These are phyloP conservation scores for Lentinula detonsa DNA, from an alignment of 768 basidiomycete genomes.

Conservation along the genomic window DNA sequence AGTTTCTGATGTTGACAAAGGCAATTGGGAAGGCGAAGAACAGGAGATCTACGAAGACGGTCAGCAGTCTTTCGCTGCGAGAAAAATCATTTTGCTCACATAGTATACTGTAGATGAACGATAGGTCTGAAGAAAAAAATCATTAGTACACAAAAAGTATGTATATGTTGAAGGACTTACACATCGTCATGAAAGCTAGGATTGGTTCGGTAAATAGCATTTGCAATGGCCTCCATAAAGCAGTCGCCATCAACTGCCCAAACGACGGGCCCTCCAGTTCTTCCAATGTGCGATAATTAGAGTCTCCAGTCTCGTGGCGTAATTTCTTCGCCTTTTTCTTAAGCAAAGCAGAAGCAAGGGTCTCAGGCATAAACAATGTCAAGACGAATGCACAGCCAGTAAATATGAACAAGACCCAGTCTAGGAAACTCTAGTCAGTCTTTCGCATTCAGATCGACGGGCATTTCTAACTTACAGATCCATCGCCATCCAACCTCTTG, in stretches of 20 bases:
- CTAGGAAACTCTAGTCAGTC: conserved; percentile 8
- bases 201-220: conserved; percentile 42
- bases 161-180: conserved; percentile 14
- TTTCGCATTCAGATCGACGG: not conserved
- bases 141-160: not conserved
- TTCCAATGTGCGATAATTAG: conserved; percentile 26
- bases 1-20: conserved; percentile 32
- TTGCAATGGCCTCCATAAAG: conserved; percentile 30
- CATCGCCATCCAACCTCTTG: conserved; percentile 39
- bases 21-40: conserved; percentile 42
- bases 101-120: conserved; percentile 36
- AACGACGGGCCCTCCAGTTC: conserved; percentile 32
- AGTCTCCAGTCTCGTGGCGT: conserved; percentile 32
- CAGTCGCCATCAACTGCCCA: conserved; percentile 26
- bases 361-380: conserved; percentile 43
- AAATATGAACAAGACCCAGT: conserved; percentile 43
- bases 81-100: conserved; percentile 16
- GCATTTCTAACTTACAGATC: conserved; percentile 26
- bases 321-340: conserved; percentile 32
- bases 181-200: conserved; percentile 36
- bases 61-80: not conserved
- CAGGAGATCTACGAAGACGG: conserved; percentile 22
- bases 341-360: conserved; percentile 41
- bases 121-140: conserved; percentile 24
- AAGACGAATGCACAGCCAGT: conserved; percentile 28